Evolutionary conservation across 495 filamentous ascomycete genomes (phyloP).

Genomic region (Hyaloscypha bicolor): DNA sequence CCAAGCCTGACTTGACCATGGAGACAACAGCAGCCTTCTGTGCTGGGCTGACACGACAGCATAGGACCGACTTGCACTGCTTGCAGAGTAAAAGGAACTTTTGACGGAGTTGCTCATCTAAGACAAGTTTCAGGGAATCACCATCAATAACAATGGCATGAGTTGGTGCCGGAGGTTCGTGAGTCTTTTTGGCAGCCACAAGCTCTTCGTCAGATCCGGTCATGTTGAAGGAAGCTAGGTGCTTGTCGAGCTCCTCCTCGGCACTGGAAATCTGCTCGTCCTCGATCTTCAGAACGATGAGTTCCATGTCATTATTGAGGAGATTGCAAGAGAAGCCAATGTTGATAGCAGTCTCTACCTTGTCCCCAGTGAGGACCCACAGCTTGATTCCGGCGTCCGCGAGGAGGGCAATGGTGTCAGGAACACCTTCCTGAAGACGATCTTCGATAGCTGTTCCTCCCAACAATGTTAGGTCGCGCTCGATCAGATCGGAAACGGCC

Average conservation of each 20-base stretch:
- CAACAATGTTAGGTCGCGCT: slow-evolving; percentile 84
- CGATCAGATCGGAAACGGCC: slow-evolving; percentile 83
- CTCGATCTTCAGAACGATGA: slow-evolving; percentile 86
- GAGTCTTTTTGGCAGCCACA: slow-evolving; percentile 72
- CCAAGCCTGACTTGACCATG: slow-evolving; percentile 91
- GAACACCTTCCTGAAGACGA: slow-evolving; percentile 94
- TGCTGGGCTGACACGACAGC: slow-evolving; percentile 94
- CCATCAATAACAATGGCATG: slow-evolving; percentile 98
- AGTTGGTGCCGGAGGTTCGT: slow-evolving; percentile 81
- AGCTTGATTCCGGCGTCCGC: slow-evolving; percentile 96
- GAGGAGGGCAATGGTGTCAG: slow-evolving; percentile 91
- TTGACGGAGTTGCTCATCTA: slow-evolving; percentile 79
- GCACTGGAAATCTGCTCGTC: slow-evolving; percentile 69
- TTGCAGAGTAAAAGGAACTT: slow-evolving; percentile 96
- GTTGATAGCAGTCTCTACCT: slow-evolving; percentile 99
- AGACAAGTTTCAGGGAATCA: slow-evolving; percentile 87
- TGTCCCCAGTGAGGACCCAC: slow-evolving; percentile 99
- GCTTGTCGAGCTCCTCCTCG: slow-evolving; percentile 69
- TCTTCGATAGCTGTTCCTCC: slow-evolving; percentile 99
- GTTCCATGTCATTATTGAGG: slow-evolving; percentile 95
- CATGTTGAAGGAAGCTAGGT: slow-evolving; percentile 72
- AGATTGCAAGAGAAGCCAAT: slow-evolving; percentile 99
- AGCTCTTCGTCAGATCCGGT: slow-evolving; percentile 90
- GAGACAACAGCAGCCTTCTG: slow-evolving; percentile 98
- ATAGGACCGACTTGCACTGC: slow-evolving; percentile 94